Conservation (phyloP, 441 rosid species). For the Populus hybrid region DNA sequence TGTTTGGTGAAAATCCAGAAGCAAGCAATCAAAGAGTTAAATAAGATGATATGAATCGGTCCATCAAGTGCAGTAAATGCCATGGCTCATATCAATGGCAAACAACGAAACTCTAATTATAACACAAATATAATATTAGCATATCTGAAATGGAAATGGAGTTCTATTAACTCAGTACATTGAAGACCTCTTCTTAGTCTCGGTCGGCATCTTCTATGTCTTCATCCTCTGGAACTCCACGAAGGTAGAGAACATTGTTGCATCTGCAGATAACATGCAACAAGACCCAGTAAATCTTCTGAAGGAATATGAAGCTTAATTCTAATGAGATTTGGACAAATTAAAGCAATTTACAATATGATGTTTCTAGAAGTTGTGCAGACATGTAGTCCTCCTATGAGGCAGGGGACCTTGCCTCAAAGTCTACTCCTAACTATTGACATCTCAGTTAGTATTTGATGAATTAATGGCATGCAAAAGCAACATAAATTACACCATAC, state of each 20-base stretch:
- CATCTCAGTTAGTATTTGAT: neutral
- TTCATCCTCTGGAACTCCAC: slow-evolving; percentile 82
- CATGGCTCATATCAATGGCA: neutral
- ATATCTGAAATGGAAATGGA: neutral
- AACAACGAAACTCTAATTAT: neutral
- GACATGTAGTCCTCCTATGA: neutral
- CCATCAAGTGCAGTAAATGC: neutral
- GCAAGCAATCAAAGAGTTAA: neutral
- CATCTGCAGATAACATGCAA: slow-evolving; percentile 42
- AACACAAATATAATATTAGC: neutral
- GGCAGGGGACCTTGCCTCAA: neutral
- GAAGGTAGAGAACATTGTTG: slow-evolving; percentile 77
- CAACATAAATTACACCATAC: neutral
- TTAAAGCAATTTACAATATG: neutral
- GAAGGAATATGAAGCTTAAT: neutral
- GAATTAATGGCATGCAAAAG: neutral
- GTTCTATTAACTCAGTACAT: neutral
- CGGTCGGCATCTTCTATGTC: slow-evolving; percentile 70
- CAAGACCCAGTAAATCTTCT: neutral
- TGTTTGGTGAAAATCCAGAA: neutral
- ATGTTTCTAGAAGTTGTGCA: neutral
- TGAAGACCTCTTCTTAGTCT: slow-evolving; percentile 27
- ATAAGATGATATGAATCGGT: neutral
- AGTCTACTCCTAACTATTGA: neutral
- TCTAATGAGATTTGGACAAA: neutral